These are phyloP conservation scores for Gloeostereum incarnatum DNA, from an alignment of 768 basidiomycete species.

Conservation along the genomic window DNA sequence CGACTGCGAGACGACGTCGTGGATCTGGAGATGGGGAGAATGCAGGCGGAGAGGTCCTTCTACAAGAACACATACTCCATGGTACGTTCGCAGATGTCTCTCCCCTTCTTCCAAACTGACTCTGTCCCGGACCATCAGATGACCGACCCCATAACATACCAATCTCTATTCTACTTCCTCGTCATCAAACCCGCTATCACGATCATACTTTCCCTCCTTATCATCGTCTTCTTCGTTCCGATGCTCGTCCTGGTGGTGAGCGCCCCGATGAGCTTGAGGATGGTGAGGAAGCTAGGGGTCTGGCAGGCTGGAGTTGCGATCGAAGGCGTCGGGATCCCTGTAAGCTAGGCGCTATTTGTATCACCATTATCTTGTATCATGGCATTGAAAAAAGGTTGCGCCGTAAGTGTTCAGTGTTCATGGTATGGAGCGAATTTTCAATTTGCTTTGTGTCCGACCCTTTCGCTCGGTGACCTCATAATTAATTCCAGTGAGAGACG, in stretches of 20 bases:
- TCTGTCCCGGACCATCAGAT: constrained; percentile 34
- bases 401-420: no score
- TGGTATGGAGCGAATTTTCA: no score
- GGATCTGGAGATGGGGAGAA: constrained; percentile 39
- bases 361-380: no score
- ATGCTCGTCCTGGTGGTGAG: constrained; percentile 53
- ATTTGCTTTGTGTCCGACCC: no score
- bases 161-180: constrained; percentile 82
- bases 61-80: constrained; percentile 77
- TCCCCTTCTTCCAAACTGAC: constrained; percentile 4
- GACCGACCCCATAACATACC: constrained; percentile 74
- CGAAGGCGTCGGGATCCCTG: constrained; percentile 50
- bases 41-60: constrained; percentile 59
- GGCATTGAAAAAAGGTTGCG: no score
- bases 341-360: constrained; percentile 21
- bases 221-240: constrained; percentile 50
- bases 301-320: constrained; percentile 84
- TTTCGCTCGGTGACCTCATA: no score
- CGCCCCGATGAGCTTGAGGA: constrained; percentile 57
- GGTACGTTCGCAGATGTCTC: constrained; percentile 33
- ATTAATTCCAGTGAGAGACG: no score
- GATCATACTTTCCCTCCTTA: constrained; percentile 45
- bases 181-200: constrained; percentile 82
- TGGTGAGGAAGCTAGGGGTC: constrained; percentile 55
- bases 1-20: constrained; percentile 39